Conservation (phyloP, 371 early-diverging fungal species). For the Mucor velutinosus region DNA sequence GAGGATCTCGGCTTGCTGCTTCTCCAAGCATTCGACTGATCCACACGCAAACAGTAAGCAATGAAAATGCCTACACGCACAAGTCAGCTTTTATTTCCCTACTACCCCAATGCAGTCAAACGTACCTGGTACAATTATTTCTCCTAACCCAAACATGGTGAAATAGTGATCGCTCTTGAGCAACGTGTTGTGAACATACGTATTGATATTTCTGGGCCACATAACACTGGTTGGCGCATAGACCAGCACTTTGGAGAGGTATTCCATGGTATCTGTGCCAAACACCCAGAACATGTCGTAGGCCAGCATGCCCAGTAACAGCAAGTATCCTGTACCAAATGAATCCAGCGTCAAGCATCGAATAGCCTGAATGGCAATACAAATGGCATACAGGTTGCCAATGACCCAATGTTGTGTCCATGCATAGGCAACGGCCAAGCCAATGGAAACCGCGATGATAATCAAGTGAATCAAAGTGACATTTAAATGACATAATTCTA, state of each 20-base stretch:
- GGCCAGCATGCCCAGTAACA: constrained; percentile 84
- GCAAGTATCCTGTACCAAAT: constrained; percentile 87
- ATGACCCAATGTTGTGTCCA: constrained; percentile 21
- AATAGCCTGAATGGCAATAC: constrained; percentile 15
- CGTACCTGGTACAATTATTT: constrained; percentile 92
- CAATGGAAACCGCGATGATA: constrained; percentile 10
- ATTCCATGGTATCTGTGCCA: constrained; percentile 94
- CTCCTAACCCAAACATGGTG: constrained; percentile 93
- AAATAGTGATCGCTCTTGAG: constrained; percentile 54
- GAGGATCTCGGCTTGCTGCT: neutral
- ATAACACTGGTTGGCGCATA: constrained; percentile 92
- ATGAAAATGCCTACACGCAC: constrained; percentile 74
- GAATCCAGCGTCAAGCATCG: constrained; percentile 19
- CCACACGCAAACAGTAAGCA: constrained; percentile 82
- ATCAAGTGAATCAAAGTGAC: constrained; percentile 21
- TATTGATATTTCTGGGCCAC: constrained; percentile 71
- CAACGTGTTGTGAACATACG: constrained; percentile 41
- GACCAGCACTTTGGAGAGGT: constrained; percentile 83
- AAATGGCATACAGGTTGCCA: constrained; percentile 21
- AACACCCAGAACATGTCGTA: constrained; percentile 98
- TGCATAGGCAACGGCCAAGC: constrained; percentile 12
- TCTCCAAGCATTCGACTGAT: constrained; percentile 56
- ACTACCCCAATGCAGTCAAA: neutral
- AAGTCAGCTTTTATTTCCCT: neutral
- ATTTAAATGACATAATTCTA: constrained; percentile 24